Evolutionary conservation across 2,329 filamentous ascomycete genomes (phyloP).

Genomic region (Acrodontium crateriforme): DNA sequence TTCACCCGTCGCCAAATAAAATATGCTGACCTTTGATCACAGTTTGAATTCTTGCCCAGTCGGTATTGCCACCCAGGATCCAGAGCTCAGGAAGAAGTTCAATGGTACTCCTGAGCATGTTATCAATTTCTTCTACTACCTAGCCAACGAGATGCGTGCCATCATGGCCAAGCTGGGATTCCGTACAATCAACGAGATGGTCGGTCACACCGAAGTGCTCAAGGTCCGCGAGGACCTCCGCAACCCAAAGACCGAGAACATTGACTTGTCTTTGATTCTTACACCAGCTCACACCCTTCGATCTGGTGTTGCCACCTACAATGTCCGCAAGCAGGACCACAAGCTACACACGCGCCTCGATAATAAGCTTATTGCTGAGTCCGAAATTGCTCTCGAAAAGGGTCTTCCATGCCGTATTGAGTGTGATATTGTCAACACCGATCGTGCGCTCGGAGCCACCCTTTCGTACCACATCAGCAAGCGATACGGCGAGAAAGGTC

Average conservation of each 20-base stretch:
- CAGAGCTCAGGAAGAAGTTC: slow-evolving; percentile 89
- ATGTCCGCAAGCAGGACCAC: slow-evolving; percentile 95
- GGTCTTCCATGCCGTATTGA: slow-evolving; percentile 85
- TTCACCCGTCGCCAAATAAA: slow-evolving; percentile 1
- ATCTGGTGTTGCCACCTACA: slow-evolving; percentile 90
- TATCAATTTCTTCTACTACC: slow-evolving; percentile 98
- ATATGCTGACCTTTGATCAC: slow-evolving; percentile 14
- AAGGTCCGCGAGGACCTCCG: slow-evolving; percentile 79
- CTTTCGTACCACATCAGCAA: slow-evolving; percentile 93
- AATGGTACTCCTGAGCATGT: slow-evolving; percentile 85
- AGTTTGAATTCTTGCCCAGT: slow-evolving; percentile 68
- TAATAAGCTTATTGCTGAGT: slow-evolving; percentile 94
- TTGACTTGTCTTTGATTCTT: slow-evolving; percentile 82
- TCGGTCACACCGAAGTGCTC: slow-evolving; percentile 77
- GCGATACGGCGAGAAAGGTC: slow-evolving; percentile 73
- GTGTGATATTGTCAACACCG: slow-evolving; percentile 92
- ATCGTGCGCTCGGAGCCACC: slow-evolving; percentile 83
- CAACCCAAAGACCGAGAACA: slow-evolving; percentile 79
- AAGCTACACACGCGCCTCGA: slow-evolving; percentile 83
- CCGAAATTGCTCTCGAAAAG: slow-evolving; percentile 87
- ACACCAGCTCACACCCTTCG: slow-evolving; percentile 93
- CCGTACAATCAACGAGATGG: slow-evolving; percentile 95
- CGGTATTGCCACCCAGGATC: slow-evolving; percentile 89
- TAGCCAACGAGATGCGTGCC: slow-evolving; percentile 87
- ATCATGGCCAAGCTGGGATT: slow-evolving; percentile 96